Percentiles rank a stretch among this genome's conserved stretches.
phyloP scores from a whole-genome alignment of 257 asterid genomes.

The Ilex aquifolium region DNA sequence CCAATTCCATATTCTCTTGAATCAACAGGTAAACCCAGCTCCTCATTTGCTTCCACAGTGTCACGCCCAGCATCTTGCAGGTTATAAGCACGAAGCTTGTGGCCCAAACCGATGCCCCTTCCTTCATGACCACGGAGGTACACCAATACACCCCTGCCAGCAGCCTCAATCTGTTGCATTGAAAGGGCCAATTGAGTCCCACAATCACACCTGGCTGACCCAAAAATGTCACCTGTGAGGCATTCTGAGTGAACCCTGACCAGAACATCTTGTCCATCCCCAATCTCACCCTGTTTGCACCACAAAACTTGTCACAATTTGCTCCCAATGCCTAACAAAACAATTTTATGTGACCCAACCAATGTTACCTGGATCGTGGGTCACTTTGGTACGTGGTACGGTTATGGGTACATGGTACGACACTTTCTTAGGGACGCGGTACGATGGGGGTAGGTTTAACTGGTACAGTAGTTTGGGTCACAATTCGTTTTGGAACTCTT shows the following conservation, averaged over 20 bases:
- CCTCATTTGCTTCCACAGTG: conserved; percentile 96
- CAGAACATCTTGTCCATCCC: conserved; percentile 80
- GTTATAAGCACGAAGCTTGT: conserved; percentile 91
- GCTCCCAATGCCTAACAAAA: not conserved
- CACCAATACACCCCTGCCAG: conserved; percentile 81
- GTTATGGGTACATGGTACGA: too few species aligned
- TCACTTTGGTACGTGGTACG: too few species aligned
- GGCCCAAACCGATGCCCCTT: conserved; percentile 95
- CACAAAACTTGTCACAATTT: conserved; percentile 1
- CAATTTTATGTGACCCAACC: too few species aligned
- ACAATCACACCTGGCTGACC: conserved; percentile 96
- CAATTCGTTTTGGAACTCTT: too few species aligned
- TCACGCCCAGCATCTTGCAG: conserved; percentile 93
- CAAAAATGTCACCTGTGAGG: conserved; percentile 95
- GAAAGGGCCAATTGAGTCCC: conserved; percentile 86
- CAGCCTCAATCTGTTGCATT: conserved; percentile 92
- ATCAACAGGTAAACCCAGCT: conserved; percentile 90
- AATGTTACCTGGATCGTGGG: too few species aligned
- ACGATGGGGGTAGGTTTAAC: too few species aligned
- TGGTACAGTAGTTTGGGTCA: too few species aligned
- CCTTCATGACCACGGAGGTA: conserved; percentile 99
- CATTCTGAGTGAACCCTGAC: conserved; percentile 97
- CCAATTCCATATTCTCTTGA: conserved; percentile 98
- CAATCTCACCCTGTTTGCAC: conserved; percentile 77
- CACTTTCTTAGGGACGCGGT: too few species aligned